Evolutionary conservation across 129 eudicot genomes (phyloP), one percentile per base, ranked within the genome.

Genomic region (Erigeron canadensis): DNA sequence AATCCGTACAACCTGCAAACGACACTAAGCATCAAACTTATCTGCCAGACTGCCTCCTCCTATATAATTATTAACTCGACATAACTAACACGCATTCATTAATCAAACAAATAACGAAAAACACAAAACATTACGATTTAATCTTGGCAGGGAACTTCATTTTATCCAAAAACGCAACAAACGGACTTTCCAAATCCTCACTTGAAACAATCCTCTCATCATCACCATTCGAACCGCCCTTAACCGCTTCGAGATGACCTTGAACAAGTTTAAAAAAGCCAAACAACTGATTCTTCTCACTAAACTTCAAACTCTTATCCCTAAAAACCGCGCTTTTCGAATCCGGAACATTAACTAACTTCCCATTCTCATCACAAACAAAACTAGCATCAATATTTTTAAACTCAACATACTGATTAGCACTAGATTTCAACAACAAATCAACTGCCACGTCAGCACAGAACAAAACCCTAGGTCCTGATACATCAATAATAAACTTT

Each of bases 381-480:
- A 73, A 94, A 67, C 86, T 82, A 22, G 77, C 84, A 5, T 90
- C 99, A 5, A 94, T 75, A 53, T 79, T 83, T 78, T 87, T 90
- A 67, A 94, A 94, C 89, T 94, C 99, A 82, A 90, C 80, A 65
- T 94, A 94, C 82, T 87, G 84, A 83, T 83, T 87, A 1, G 85
- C 87, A 1, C 75, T 80, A 11, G 97, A 87, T 48, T 71, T 87
- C 67, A 94, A 63, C 75, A 94, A 23, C 74, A 94, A 79, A 75
- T 87, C 82, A 56, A 90, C 88, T 45, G 87, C 73, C 15, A 77
- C 41, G 67, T 90, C 99, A 53, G 93, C 89, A 74, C 97, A 89
- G 71, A 90, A 85, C 78, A 94, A 75, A 74, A 90, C 96, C 79
- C 96, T 88, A 48, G 99, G 97, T 50, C 97, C 99, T 3, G 81